Base-by-base conservation (phyloP, 805 yeast genomes). In the Maudiozyma saulgeensis region DNA sequence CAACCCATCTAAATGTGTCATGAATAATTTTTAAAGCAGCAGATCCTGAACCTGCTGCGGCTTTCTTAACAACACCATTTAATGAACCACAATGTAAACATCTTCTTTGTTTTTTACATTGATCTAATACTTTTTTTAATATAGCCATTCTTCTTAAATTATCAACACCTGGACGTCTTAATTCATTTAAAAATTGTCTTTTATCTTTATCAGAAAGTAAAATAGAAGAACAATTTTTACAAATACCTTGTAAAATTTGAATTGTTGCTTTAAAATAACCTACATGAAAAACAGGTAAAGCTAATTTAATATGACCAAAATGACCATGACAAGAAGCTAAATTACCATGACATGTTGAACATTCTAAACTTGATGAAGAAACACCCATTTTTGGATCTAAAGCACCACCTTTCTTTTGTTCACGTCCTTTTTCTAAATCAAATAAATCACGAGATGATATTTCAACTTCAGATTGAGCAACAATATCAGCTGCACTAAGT, bases 271-370 rank as follows among this genome's bases (percentile, higher is more conserved):
- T 91, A 76, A 93, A 93, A 67, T 90, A 93, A 18, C 99, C 99
- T 44, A 93, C 93, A 63, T 93, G 99, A 71, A 91, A 93, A 13
- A 90, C 98, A 1, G 99, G 99, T 43, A 93, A 72, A 0, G 98
- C 96, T 47, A 93, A 75, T 60, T 87, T 80, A 54, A 93, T 79
- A 62, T 95, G 96, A 41, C 99, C 99, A 66, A 93, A 93, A 70
- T 93, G 99, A 51, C 99, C 99, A 69, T 91, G 97, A 67, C 99
- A 93, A 1, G 96, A 79, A 0, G 96, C 96, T 55, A 93, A 71
- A 57, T 81, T 81, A 2, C 98, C 98, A 58, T 81, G 87, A 69
- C 99, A 93, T 0, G 98, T 95, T 13, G 78, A 66, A 73, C 99
- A 93, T 63, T 85, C 95, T 15, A 80, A 72, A n/a, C 83, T 68